A percentile compares a stretch with the other conserved stretches of the same genome.
phyloP scores from a whole-genome alignment of 768 basidiomycete genomes.

The Cystobasidium ongulense region DNA sequence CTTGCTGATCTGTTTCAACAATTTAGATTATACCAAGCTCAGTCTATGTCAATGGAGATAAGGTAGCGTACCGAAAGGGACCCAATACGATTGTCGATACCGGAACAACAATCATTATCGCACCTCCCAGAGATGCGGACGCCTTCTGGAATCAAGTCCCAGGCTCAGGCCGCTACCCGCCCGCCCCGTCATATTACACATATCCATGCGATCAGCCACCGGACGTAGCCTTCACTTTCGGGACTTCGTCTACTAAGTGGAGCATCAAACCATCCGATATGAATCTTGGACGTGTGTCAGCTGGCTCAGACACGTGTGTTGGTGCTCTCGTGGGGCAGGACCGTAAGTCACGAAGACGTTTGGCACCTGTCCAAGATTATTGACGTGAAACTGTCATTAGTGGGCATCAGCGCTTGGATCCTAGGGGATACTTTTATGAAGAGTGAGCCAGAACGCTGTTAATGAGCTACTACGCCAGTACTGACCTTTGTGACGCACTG shows the following conservation, averaged over 20 bases:
- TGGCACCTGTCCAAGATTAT: too few relatives aligned
- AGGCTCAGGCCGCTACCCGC: conserved; percentile 37
- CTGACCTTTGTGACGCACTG: not conserved
- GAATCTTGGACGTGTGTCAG: conserved; percentile 45
- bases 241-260: conserved; percentile 47
- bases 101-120: conserved; percentile 42
- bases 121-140: conserved; percentile 46
- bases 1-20: not conserved
- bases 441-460: not conserved
- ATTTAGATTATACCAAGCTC: not conserved
- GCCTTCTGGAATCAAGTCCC: conserved; percentile 48
- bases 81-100: conserved; percentile 39
- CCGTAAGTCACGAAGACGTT: conserved; percentile 8
- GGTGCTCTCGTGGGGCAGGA: conserved; percentile 39
- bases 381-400: not conserved
- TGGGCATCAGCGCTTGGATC: conserved; percentile 20
- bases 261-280: conserved; percentile 46
- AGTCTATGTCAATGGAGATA: not conserved
- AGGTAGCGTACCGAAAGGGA: not conserved
- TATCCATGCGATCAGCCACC: conserved; percentile 44
- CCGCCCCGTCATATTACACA: conserved; percentile 42
- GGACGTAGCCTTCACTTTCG: conserved; percentile 51
- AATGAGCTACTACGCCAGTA: not conserved
- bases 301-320: conserved; percentile 32
- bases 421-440: conserved; percentile 28